Evolutionary conservation across 306 rosid genomes (phyloP), one percentile per base, ranked within the genome.

Genomic region (Cucumis melo): DNA sequence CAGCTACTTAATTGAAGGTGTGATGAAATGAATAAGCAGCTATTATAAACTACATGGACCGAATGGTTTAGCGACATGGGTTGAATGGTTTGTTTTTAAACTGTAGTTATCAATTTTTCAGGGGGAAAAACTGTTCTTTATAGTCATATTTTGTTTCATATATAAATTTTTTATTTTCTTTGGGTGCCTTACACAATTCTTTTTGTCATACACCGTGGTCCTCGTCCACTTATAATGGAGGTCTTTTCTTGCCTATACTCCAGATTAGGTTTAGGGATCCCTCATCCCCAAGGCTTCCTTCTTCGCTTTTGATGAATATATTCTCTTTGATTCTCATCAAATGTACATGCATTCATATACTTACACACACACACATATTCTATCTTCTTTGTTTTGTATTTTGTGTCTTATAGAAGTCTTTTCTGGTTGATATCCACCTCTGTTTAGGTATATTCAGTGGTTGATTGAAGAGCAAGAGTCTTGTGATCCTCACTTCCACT

Each of bases 401-500:
- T 23, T 71, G 21, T 24, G 29, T 72, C 41, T 72, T 27, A 27
- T 46, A 48, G 17, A 46, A 24, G 16, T 21, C 2, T 42, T 68
- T 48, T 42, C 72, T 44, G 46, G 54, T 57, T 62, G 73, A 61
- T 58, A 81, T 75, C 78, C 82, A 48, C 83, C 44, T 65, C 75
- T 79, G 39, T 2, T 10, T 84, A 94, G 98, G 83, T 94, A 91
- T 79, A 94, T 94, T 70, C 98, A 90, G 70, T 94, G 98, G 97
- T 87, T 94, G 89, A 91, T 94, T 82, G 98, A 94, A 89, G 96
- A 91, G 61, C 89, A 83, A 84, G 98, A 94, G 54, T 91, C 89
- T 50, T 59, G 50, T 64, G 93, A 91, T 72, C 81, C 87, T 79
- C 95, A 85, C 80, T 89, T 91, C 78, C 98, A 91, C 84, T 91